phyloP scores from a whole-genome alignment of 192 early-diverging fungal genomes.

The Pilaira anomala region DNA sequence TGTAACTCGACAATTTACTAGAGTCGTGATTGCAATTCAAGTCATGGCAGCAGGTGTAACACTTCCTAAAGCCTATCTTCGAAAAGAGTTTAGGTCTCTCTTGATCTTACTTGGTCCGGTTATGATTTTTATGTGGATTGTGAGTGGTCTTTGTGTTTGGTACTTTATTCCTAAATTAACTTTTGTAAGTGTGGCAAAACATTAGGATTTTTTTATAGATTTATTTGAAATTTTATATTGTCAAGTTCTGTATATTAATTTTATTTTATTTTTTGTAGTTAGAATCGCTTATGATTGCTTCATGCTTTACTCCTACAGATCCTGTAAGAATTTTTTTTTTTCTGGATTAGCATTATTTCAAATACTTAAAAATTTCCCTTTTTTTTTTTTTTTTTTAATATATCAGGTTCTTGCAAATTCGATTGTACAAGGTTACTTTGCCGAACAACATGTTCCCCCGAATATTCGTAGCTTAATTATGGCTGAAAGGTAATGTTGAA shows the following conservation, averaged over 20 bases:
- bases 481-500: constrained; percentile 53
- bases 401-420: constrained; percentile 77
- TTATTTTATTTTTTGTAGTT: constrained; percentile 36
- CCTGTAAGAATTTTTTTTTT: constrained; percentile 55
- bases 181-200: constrained; percentile 47
- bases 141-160: constrained; percentile 62
- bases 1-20: constrained; percentile 64
- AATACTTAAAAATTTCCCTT: neutral
- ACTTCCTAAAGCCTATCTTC: constrained; percentile 60
- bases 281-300: constrained; percentile 72
- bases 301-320: constrained; percentile 89
- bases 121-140: constrained; percentile 81
- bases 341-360: no score
- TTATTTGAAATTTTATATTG: neutral
- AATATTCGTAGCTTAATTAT: constrained; percentile 66
- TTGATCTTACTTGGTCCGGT: constrained; percentile 72
- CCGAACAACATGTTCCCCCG: constrained; percentile 76
- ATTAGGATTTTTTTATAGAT: constrained; percentile 8
- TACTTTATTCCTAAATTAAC: constrained; percentile 43
- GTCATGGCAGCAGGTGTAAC: constrained; percentile 80
- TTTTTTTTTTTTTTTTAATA: constrained; percentile 1
- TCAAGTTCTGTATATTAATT: neutral
- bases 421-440: constrained; percentile 87
- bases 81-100: constrained; percentile 60
- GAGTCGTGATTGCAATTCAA: constrained; percentile 77